These are phyloP conservation scores for Ophiostoma angusticollis DNA, from an alignment of 2,329 filamentous ascomycete species.

Conservation along the genomic window DNA sequence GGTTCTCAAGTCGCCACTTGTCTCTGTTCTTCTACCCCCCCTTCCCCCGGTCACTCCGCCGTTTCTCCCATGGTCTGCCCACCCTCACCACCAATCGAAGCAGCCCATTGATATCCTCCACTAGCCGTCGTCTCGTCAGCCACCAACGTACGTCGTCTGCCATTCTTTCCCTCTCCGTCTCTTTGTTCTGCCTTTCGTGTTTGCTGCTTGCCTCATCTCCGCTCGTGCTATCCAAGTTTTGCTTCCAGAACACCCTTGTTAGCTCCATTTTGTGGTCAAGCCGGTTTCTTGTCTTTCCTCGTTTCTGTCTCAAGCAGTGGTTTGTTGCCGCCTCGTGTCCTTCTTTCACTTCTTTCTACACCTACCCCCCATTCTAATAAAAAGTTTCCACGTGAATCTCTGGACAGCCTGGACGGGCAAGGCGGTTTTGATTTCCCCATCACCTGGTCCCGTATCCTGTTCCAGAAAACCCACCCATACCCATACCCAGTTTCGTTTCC, in stretches of 20 bases:
- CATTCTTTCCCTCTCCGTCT: background rate
- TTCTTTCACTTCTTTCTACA: background rate
- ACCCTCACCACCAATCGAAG: background rate
- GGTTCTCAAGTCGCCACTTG: background rate
- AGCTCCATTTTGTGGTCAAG: constrained; percentile 1
- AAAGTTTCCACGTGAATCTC: too few species aligned
- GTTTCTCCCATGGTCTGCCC: constrained; percentile 1
- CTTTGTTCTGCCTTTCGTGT: background rate
- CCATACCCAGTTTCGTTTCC: background rate
- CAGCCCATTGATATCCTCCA: constrained; percentile 3
- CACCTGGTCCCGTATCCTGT: background rate
- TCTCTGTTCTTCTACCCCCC: background rate
- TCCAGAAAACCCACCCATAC: too few species aligned
- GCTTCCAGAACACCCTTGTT: constrained; percentile 3
- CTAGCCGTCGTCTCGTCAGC: constrained; percentile 5
- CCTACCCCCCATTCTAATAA: constrained; percentile 6
- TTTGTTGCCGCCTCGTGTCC: background rate
- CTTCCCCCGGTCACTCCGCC: constrained; percentile 2
- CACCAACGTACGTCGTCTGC: constrained; percentile 7
- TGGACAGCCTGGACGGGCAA: too few species aligned
- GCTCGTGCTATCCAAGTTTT: background rate
- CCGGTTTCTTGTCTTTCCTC: background rate
- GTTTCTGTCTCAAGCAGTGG: background rate
- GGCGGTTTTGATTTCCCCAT: background rate
- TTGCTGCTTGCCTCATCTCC: constrained; percentile 7